Evolutionary conservation across 768 basidiomycete genomes (phyloP).

Genomic region (Leucocoprinus leucothites): DNA sequence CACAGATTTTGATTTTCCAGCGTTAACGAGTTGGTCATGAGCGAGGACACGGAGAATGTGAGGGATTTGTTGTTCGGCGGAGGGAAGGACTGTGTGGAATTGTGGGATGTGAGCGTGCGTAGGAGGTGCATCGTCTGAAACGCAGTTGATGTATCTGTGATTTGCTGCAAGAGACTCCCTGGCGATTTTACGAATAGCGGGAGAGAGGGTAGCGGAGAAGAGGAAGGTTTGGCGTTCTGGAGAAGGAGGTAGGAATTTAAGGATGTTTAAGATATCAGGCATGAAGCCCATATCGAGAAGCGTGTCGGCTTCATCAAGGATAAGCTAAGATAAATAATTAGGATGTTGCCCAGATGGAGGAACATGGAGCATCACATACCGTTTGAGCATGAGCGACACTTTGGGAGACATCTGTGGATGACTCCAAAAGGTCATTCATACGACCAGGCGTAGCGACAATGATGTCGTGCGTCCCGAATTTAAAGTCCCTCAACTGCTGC

Average conservation of each 20-base stretch:
- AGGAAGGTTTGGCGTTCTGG: constrained; percentile 85
- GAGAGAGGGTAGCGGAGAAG: constrained; percentile 85
- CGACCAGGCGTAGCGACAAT: constrained; percentile 92
- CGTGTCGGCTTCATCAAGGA: constrained; percentile 92
- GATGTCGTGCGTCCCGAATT: constrained; percentile 64
- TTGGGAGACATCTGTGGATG: constrained; percentile 50
- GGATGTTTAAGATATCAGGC: constrained; percentile 76
- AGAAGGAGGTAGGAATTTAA: constrained; percentile 52
- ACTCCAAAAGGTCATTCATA: constrained; percentile 66
- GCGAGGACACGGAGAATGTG: constrained; percentile 78
- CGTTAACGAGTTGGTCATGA: constrained; percentile 80
- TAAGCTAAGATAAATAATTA: constrained; percentile 45
- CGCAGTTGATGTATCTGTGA: constrained; percentile 73
- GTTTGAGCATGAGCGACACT: constrained; percentile 54
- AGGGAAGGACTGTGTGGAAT: constrained; percentile 72
- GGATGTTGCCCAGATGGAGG: too few species aligned
- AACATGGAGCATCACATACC: constrained; percentile 39
- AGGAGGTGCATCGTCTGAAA: constrained; percentile 55
- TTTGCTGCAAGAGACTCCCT: constrained; percentile 52
- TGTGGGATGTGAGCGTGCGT: constrained; percentile 79
- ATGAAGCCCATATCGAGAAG: constrained; percentile 92
- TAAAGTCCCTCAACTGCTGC: constrained; percentile 68
- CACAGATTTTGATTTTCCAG: constrained; percentile 68
- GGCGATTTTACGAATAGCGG: constrained; percentile 69
- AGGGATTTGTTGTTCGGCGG: constrained; percentile 66